phyloP scores from a whole-genome alignment of 164 flowering plant genomes.

The Houttuynia cordata region DNA sequence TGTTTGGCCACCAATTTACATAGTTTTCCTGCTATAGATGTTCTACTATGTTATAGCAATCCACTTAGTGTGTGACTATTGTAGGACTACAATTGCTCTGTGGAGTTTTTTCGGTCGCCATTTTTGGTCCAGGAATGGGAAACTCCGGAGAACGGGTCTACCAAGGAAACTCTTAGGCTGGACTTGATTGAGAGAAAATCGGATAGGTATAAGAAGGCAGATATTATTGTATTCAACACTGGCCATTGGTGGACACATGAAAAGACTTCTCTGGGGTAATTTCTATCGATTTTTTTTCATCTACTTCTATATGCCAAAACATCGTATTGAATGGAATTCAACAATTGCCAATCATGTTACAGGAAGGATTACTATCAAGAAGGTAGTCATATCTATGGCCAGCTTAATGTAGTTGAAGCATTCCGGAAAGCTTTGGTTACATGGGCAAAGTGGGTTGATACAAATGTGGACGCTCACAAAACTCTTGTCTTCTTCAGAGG shows the following conservation, averaged over 20 bases:
- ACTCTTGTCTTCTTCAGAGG: slow-evolving; percentile 79
- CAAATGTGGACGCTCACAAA: slow-evolving; percentile 51
- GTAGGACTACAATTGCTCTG: slow-evolving; percentile 67
- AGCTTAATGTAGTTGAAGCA: slow-evolving; percentile 73
- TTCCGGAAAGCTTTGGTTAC: slow-evolving; percentile 78
- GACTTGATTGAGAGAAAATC: slow-evolving; percentile 55
- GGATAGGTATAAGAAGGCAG: slow-evolving; percentile 59
- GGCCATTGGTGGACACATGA: slow-evolving; percentile 99
- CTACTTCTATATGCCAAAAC: background rate
- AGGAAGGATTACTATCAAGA: slow-evolving; percentile 96
- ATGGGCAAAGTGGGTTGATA: slow-evolving; percentile 93
- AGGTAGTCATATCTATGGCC: slow-evolving; percentile 71
- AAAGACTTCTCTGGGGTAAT: slow-evolving; percentile 82
- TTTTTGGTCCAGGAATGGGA: slow-evolving; percentile 91
- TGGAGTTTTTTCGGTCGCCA: slow-evolving; percentile 90
- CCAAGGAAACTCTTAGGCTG: slow-evolving; percentile 77
- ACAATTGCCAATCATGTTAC: slow-evolving; percentile 10
- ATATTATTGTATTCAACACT: slow-evolving; percentile 77
- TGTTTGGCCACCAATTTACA: too few species aligned
- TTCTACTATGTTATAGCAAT: background rate
- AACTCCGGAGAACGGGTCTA: slow-evolving; percentile 44
- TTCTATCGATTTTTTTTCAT: background rate
- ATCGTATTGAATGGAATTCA: too few species aligned
- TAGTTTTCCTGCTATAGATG: background rate
- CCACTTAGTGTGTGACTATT: background rate